Evolutionary conservation across 108 stramenopile genomes (phyloP), one percentile per base, ranked within the genome.

Genomic region (Skeletonema potamos): DNA sequence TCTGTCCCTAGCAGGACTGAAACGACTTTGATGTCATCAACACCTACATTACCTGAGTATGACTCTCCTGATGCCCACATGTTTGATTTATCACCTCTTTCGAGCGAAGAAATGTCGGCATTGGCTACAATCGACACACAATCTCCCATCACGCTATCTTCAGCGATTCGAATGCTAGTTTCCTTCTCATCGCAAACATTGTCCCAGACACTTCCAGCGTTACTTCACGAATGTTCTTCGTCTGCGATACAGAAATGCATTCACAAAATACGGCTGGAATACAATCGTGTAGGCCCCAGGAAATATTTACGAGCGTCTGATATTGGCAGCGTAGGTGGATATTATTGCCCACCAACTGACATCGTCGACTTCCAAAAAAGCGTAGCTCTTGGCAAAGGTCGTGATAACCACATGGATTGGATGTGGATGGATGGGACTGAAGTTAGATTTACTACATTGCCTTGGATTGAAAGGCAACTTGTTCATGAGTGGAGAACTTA

Each of bases 401-500:
- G 29, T 22, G 72, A 68, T 37, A 29, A 70, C 39, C 64, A 64
- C 32, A 30, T 74, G 28, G 73, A 73, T 51, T 79, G 63, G 70
- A 71, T 69, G 78, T 65, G 64, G 71, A 72, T 66, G 39, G 76
- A 77, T 72, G 76, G 71, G 28, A 77, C 71, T n/a, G 72, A 77
- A 62, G 77, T 78, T 13, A 70, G 77, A 20, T 89, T 94, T 80
- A 86, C 82, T 39, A 82, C 74, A 66, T 65, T 94, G 66, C 74
- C 84, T 37, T 94, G 93, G 93, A 68, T 90, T 37, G 93, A 94
- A 63, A 84, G 93, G 54, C 93, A 94, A 51, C 74, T 94, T 30
- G 93, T 94, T 1, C 54, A 79, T 54, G 93, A 94, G 77, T 94
- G 93, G 93, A 85, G 93, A 43, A 90, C 93, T 0, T 76, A 67